phyloP scores from a whole-genome alignment of 2,329 filamentous ascomycete species.

The Hysterium pulicare region DNA sequence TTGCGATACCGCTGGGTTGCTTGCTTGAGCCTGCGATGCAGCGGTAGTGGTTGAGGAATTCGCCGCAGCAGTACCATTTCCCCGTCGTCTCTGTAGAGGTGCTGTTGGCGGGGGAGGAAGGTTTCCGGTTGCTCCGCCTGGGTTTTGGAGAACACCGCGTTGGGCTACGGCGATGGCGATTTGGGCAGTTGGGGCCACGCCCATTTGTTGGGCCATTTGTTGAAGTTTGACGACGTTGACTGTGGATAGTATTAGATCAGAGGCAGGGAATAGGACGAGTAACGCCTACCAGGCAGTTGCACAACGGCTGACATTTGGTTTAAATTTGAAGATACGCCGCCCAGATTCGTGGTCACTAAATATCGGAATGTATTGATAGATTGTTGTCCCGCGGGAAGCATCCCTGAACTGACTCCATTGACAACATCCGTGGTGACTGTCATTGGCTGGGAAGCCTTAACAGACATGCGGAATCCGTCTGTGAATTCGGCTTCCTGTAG shows the following conservation, averaged over 20 bases:
- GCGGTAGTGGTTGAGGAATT: constrained; percentile 15
- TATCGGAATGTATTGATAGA: too few species aligned
- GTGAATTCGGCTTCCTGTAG: constrained; percentile 39
- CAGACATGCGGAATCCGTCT: constrained; percentile 37
- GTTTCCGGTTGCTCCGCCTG: constrained; percentile 32
- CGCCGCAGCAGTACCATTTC: constrained; percentile 19
- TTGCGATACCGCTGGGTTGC: constrained; percentile 32
- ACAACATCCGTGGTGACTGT: constrained; percentile 35
- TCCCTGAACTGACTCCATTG: constrained; percentile 30
- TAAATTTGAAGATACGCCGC: too few species aligned
- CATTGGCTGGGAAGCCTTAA: constrained; percentile 34
- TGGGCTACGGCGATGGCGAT: constrained; percentile 36
- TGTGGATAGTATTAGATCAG: constrained; percentile 5
- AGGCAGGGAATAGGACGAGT: constrained; percentile 1
- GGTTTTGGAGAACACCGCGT: constrained; percentile 33
- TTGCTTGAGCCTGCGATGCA: constrained; percentile 19
- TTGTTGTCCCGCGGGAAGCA: constrained; percentile 31
- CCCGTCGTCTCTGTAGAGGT: too few species aligned
- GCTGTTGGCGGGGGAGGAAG: constrained; percentile 13
- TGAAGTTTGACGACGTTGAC: constrained; percentile 36
- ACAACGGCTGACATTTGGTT: too few species aligned
- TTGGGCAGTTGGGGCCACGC: constrained; percentile 27
- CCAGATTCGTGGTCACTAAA: too few species aligned
- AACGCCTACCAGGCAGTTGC: constrained; percentile 32
- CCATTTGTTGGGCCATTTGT: constrained; percentile 33